Evolutionary conservation across 805 yeast species (phyloP).

Genomic region (Saturnispora gosingensis): DNA sequence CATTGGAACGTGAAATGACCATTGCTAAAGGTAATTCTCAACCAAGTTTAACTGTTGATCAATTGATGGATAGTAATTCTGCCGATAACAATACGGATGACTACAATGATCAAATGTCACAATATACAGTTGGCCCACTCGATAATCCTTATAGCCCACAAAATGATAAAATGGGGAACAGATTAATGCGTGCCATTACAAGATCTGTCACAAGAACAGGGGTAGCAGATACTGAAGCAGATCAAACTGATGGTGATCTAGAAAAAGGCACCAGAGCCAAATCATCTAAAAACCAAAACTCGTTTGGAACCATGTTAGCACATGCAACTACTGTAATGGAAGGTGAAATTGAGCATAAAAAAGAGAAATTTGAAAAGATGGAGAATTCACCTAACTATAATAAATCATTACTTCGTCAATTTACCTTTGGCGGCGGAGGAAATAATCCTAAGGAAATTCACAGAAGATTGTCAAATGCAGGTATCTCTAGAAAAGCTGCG

Average conservation of each 20-base stretch:
- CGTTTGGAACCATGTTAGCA: constrained; percentile 18
- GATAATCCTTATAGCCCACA: constrained; percentile 23
- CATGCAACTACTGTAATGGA: constrained; percentile 14
- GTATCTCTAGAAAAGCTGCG: constrained; percentile 35
- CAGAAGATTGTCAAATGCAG: constrained; percentile 28
- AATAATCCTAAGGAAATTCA: constrained; percentile 24
- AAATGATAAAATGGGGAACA: constrained; percentile 19
- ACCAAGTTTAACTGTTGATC: constrained; percentile 10
- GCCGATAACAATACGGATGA: constrained; percentile 19
- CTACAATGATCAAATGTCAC: constrained; percentile 15
- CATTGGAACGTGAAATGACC: constrained; percentile 45
- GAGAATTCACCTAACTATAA: neutral
- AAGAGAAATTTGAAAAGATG: neutral
- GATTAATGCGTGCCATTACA: constrained; percentile 19
- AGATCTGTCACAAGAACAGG: constrained; percentile 14
- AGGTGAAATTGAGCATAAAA: constrained; percentile 15
- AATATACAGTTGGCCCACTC: constrained; percentile 16
- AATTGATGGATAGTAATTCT: constrained; percentile 9
- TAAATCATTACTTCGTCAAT: constrained; percentile 20
- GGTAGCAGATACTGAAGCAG: constrained; percentile 5
- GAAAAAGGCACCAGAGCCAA: constrained; percentile 11
- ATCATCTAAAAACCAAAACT: constrained; percentile 18
- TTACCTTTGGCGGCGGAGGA: constrained; percentile 26
- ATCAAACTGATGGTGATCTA: neutral
- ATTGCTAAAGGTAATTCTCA: constrained; percentile 37